These are phyloP conservation scores for Jasminum sambac DNA, from an alignment of 257 asterid genomes.

Conservation along the genomic window DNA sequence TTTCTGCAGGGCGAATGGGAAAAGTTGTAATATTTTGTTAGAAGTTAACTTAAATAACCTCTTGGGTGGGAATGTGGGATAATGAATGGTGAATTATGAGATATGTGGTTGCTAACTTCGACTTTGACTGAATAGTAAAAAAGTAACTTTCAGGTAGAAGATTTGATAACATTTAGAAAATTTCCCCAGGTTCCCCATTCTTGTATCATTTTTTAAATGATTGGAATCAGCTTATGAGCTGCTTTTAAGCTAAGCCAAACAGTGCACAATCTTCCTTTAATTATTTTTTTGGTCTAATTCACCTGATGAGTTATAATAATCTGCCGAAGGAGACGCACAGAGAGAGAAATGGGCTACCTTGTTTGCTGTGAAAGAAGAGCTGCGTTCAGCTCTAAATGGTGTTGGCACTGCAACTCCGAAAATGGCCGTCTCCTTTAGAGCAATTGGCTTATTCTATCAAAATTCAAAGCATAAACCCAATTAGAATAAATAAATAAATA, in stretches of 20 bases:
- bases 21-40: too few relatives aligned
- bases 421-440: conserved; percentile 50
- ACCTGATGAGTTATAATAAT: neutral
- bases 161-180: neutral
- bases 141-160: too few relatives aligned
- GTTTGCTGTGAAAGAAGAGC: conserved; percentile 26
- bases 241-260: neutral
- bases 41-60: too few relatives aligned
- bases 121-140: too few relatives aligned
- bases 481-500: neutral
- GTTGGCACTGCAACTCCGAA: conserved; percentile 61
- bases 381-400: conserved; percentile 41
- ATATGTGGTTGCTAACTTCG: neutral
- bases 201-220: neutral
- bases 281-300: neutral
- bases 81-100: too few relatives aligned
- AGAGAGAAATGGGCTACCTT: conserved; percentile 37
- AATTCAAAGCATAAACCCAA: conserved; percentile 9
- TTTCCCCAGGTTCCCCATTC: neutral
- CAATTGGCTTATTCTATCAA: conserved; percentile 50
- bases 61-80: too few relatives aligned
- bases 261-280: neutral
- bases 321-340: neutral
- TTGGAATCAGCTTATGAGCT: neutral
- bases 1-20: conserved; percentile 12